Conservation (phyloP, 1,284 basidiomycete species). For the Sporisorium reilianum region DNA sequence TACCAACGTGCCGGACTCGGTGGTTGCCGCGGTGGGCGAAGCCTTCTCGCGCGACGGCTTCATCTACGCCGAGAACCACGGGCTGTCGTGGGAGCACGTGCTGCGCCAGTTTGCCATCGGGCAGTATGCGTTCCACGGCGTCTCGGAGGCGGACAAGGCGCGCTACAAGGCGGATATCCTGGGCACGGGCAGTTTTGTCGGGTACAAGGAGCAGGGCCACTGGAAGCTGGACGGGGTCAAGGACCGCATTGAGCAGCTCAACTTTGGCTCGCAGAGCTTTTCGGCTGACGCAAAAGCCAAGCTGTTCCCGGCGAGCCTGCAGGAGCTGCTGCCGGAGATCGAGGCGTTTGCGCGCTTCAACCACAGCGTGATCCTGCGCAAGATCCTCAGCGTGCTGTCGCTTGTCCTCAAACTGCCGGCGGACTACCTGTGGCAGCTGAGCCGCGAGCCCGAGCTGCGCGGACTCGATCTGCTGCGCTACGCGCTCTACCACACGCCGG, state of each 20-base stretch:
- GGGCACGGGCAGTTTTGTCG: slow-evolving; percentile 62
- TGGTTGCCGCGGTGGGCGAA: slow-evolving; percentile 60
- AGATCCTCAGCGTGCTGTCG: slow-evolving; percentile 71
- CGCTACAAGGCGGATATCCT: slow-evolving; percentile 64
- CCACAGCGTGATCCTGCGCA: slow-evolving; percentile 69
- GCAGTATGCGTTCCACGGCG: slow-evolving; percentile 64
- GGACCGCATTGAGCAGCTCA: slow-evolving; percentile 71
- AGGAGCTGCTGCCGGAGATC: slow-evolving; percentile 68
- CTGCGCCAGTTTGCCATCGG: slow-evolving; percentile 67
- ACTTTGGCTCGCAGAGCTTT: slow-evolving; percentile 70
- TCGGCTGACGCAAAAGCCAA: slow-evolving; percentile 28
- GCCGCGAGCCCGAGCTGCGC: slow-evolving; percentile 69
- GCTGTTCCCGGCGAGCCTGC: slow-evolving; percentile 57
- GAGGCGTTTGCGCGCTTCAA: slow-evolving; percentile 69
- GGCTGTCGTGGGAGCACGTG: slow-evolving; percentile 60
- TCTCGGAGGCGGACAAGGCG: slow-evolving; percentile 60
- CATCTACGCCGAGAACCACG: slow-evolving; percentile 68
- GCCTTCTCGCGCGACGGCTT: slow-evolving; percentile 64
- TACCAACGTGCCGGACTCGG: slow-evolving; percentile 53
- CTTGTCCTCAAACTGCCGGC: slow-evolving; percentile 71
- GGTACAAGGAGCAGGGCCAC: slow-evolving; percentile 72
- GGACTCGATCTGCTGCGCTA: slow-evolving; percentile 71
- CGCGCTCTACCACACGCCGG: slow-evolving; percentile 70
- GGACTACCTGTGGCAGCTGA: slow-evolving; percentile 71
- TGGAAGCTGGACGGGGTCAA: slow-evolving; percentile 69